A percentile compares a stretch with the other conserved stretches of the same genome.
These are phyloP conservation scores for Suillus subaureus DNA, from an alignment of 768 basidiomycete species.

Conservation along the genomic window DNA sequence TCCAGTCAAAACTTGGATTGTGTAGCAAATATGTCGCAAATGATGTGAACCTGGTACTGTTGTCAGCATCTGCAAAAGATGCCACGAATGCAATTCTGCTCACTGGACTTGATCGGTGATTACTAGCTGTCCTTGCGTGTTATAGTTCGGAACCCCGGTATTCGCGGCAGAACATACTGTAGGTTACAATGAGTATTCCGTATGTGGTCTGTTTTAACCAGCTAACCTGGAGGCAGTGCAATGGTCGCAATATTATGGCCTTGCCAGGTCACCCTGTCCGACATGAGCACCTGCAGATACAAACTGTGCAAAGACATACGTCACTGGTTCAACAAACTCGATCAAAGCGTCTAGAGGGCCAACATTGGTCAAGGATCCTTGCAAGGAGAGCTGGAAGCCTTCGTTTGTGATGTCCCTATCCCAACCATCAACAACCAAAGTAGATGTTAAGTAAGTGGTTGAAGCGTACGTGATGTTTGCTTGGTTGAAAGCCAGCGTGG, in stretches of 20 bases:
- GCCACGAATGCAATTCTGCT: constrained; percentile 20
- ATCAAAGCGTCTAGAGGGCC: constrained; percentile 75
- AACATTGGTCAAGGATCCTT: constrained; percentile 59
- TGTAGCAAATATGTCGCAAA: constrained; percentile 71
- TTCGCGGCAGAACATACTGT: constrained; percentile 71
- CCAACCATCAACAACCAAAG: constrained; percentile 49
- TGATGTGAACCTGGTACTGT: constrained; percentile 51
- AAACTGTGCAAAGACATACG: constrained; percentile 38
- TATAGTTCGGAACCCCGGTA: constrained; percentile 64
- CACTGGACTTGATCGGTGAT: constrained; percentile 57
- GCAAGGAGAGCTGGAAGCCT: constrained; percentile 64
- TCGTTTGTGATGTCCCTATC: constrained; percentile 55
- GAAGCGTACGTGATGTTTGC: constrained; percentile 58
- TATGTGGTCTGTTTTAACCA: neutral
- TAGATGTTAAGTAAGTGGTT: neutral
- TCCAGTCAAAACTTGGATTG: constrained; percentile 67
- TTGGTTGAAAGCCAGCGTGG: constrained; percentile 53
- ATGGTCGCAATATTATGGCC: constrained; percentile 66
- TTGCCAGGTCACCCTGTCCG: constrained; percentile 59
- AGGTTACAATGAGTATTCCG: constrained; percentile 1
- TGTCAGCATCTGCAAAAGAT: constrained; percentile 5
- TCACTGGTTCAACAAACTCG: constrained; percentile 63
- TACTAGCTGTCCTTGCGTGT: constrained; percentile 49
- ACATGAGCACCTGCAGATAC: neutral
- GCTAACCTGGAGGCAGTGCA: constrained; percentile 56